These are phyloP conservation scores for Fusarium nematophilum DNA, from an alignment of 2,329 filamentous ascomycete species.

Conservation along the genomic window DNA sequence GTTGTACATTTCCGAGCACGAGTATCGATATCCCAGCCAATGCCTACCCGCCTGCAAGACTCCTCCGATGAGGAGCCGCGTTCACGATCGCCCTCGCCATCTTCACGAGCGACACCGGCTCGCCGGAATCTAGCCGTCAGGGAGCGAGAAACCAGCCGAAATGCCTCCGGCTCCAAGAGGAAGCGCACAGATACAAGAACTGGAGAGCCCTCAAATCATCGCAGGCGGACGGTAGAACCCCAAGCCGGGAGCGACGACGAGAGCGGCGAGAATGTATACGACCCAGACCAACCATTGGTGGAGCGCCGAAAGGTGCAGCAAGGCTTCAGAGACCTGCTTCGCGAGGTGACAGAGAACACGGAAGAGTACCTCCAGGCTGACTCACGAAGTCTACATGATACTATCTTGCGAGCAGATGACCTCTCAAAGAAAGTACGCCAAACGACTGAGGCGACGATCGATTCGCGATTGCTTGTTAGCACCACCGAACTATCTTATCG, in stretches of 20 bases:
- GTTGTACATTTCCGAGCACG: no score
- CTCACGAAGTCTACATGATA: constrained; percentile 72
- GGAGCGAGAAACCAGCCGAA: constrained; percentile 38
- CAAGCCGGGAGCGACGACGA: constrained; percentile 33
- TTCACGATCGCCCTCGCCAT: constrained; percentile 35
- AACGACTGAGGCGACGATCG: constrained; percentile 89
- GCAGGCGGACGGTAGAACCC: constrained; percentile 43
- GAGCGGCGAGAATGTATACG: constrained; percentile 65
- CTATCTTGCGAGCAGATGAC: constrained; percentile 73
- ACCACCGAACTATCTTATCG: constrained; percentile 84
- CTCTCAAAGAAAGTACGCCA: constrained; percentile 79
- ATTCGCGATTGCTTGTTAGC: constrained; percentile 85
- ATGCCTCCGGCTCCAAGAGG: constrained; percentile 45
- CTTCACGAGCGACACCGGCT: constrained; percentile 32
- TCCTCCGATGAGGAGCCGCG: constrained; percentile 35
- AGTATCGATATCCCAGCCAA: no score
- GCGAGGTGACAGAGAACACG: constrained; percentile 71
- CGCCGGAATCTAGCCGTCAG: constrained; percentile 41
- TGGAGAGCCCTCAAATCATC: constrained; percentile 32
- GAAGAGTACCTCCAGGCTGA: constrained; percentile 76
- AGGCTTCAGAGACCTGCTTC: constrained; percentile 74
- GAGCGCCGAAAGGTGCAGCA: constrained; percentile 78
- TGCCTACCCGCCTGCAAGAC: constrained; percentile 43
- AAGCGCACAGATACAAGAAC: constrained; percentile 46
- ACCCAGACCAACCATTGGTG: constrained; percentile 83